Base-by-base conservation (phyloP, 495 filamentous ascomycete genomes). In the Rostrohypoxylon terebratum region DNA sequence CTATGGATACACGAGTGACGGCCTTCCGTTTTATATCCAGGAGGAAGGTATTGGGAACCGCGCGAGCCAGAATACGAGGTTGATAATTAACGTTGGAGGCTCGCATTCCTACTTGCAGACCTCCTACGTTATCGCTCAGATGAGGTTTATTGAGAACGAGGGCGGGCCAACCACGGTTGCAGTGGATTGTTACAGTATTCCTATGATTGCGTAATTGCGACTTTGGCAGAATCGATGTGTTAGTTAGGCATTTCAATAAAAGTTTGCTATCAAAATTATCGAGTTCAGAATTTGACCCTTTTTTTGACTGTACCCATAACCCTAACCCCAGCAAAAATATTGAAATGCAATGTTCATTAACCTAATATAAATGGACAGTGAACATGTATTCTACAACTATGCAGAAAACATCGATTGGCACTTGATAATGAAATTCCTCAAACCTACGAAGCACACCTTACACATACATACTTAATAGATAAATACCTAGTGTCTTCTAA, bases 41-140 rank as follows among this genome's bases (percentile, higher is more conserved):
- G 48, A 51, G 20, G 48, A 51, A 21, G 48, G 48, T 51, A 51
- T 51, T 13, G 48, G 48, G 48, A 51, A 51, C 13, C 48, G 48
- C 9, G 21, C 11, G 3, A 51, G 48, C 21, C 48, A 51, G 48
- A 51, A 51, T n/a, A 51, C 48, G 8, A 51, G 48, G 21, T 14
- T 51, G 23, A 51, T 51, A 11, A 51, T 51, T 10, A 51, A 51
- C 13, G 48, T 51, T 14, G 48, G 48, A 28, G 48, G 48, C 4
- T 21, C 48, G 3, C 48, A 51, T 13, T 25, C 48, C 3, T 51
- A 51, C 11, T 21, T 51, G 13, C 48, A 51, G 21, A 51, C 48
- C 48, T 25, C 48, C 5, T 51, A 51, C 21, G 48, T 51, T 14
- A 51, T 51, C 21, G 48, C 48, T 1, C 48, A 51, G 13, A 51